Percentiles rank a stretch among this genome's conserved stretches.
phyloP scores from a whole-genome alignment of 371 early-diverging fungal species.

The Mycotypha africana region DNA sequence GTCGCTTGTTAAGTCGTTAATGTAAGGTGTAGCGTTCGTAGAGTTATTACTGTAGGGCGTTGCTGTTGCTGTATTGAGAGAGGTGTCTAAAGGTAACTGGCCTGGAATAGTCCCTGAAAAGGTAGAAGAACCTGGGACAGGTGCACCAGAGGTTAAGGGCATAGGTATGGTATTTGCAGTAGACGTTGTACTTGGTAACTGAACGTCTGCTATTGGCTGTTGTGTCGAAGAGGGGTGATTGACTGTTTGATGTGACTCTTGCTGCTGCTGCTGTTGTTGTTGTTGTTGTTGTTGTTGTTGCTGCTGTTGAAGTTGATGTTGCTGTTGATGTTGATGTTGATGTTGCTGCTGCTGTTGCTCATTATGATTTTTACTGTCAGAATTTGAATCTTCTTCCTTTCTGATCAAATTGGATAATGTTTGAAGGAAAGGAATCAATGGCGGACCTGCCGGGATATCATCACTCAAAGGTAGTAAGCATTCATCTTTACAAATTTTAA shows the following conservation, averaged over 20 bases:
- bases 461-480: constrained; percentile 24
- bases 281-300: constrained; percentile 7
- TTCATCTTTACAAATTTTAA: constrained; percentile 25
- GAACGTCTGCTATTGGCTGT: neutral
- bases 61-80: too few species aligned
- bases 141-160: too few species aligned
- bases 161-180: too few species aligned
- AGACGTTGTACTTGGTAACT: neutral
- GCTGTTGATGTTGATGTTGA: neutral
- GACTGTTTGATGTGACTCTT: neutral
- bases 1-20: neutral
- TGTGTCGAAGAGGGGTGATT: neutral
- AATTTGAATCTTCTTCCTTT: neutral
- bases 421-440: constrained; percentile 26
- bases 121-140: neutral
- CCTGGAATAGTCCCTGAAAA: too few species aligned
- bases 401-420: constrained; percentile 18
- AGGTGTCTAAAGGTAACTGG: too few species aligned
- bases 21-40: too few species aligned
- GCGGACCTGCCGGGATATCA: constrained; percentile 29
- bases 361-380: neutral
- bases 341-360: neutral
- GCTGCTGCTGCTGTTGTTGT: constrained; percentile 1
- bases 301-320: neutral
- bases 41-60: neutral